Percentiles rank a stretch among this genome's conserved stretches.
These are phyloP conservation scores for Odonthalia washingtoniensis DNA, from an alignment of 31 red algal genomes.

Conservation along the genomic window DNA sequence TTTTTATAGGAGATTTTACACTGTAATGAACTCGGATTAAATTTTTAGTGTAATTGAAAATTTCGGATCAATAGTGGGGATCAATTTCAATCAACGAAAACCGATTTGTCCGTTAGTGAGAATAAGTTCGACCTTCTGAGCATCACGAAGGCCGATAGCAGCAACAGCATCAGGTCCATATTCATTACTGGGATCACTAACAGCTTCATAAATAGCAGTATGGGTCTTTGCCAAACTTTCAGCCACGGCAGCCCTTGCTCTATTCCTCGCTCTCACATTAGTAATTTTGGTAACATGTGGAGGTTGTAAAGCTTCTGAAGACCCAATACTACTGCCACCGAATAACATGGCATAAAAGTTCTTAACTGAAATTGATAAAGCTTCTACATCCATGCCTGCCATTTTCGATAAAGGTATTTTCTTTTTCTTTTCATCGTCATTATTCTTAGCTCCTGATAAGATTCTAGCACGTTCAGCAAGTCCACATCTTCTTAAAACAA, in stretches of 20 bases:
- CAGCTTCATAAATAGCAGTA: constrained; percentile 67
- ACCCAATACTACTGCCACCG: constrained; percentile 69
- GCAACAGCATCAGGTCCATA: constrained; percentile 76
- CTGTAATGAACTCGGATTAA: no score
- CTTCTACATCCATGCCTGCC: constrained; percentile 92
- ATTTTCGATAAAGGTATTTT: constrained; percentile 60
- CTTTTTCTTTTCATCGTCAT: not conserved
- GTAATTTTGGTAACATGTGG: constrained; percentile 70
- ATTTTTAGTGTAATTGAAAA: no score
- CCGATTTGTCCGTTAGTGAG: constrained; percentile 58
- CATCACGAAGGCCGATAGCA: constrained; percentile 70
- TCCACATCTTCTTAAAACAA: constrained; percentile 69
- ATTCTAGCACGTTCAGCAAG: constrained; percentile 82
- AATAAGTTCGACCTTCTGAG: constrained; percentile 79
- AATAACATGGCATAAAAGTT: constrained; percentile 95
- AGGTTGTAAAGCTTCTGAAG: constrained; percentile 72
- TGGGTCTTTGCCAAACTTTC: constrained; percentile 69
- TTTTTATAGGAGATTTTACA: no score
- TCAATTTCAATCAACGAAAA: constrained; percentile 3
- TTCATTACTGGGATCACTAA: constrained; percentile 65
- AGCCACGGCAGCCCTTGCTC: constrained; percentile 72
- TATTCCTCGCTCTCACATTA: constrained; percentile 77
- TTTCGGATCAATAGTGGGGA: no score
- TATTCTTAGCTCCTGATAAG: constrained; percentile 53
- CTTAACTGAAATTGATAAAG: constrained; percentile 88